Base-by-base conservation (phyloP, 345 rosid species). In the Brassica cretica region DNA sequence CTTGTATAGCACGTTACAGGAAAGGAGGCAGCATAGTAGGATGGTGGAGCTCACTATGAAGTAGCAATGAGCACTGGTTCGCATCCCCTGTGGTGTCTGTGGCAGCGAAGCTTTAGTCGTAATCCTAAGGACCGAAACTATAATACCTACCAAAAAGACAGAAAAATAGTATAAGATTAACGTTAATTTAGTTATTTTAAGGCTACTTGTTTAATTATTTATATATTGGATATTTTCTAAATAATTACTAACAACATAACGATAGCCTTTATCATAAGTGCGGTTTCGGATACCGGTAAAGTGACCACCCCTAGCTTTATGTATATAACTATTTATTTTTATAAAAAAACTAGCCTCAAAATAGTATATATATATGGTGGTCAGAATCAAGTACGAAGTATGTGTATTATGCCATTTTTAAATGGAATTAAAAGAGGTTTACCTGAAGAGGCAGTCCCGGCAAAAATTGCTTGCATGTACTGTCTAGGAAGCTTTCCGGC, bases 401-500 rank as follows among this genome's bases (percentile, higher is more conserved):
- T 27, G 62, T 6, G 18, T 3, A 18, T 33, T 32, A 70, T 2
- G 25, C 6, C 75, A 49, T 49, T 2, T 66, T 37, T 14, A 67
- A 3, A 7, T 29, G 15, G 62, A 24, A 32, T 10, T 14, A 35
- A 19, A 78, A 41, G 44, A 29, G 7, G 4, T 39, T 53, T 82
- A 90, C 97, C 99, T 89, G 99, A 90, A 82, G 97, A 93, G 72
- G 96, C 98, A 70, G 96, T 95, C 72, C 98, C 98, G 8, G 98
- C 94, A 53, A 93, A 95, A 66, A 93, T 88, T 18, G 97, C 99
- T 78, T 95, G 99, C 98, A 95, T 95, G 68, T 90, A 95, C 78
- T 85, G 82, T 79, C 85, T 93, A 7, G 97, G 99, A 68, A 95
- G 92, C 80, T 88, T 91, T 70, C 94, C 98, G 0, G 94, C 96